These are phyloP conservation scores for Globisporangium megalacanthum DNA, from an alignment of 352 stramenopile genomes.

Conservation along the genomic window DNA sequence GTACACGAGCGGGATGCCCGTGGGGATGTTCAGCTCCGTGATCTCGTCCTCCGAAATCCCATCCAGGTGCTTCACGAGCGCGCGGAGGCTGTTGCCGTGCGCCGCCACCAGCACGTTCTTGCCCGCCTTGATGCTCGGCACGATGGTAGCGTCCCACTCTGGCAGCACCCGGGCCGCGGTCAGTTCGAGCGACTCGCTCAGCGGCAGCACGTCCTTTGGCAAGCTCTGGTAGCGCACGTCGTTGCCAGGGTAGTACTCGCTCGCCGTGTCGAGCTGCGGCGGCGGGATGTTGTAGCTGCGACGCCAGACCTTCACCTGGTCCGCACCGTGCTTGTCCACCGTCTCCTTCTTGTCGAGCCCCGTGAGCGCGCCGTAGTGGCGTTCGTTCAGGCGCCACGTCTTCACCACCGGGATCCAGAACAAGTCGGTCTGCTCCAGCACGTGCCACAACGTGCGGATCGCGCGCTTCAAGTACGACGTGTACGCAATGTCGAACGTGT, in stretches of 20 bases:
- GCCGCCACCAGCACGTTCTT: slow-evolving; percentile 97
- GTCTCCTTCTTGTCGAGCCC: slow-evolving; percentile 99
- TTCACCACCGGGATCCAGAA: slow-evolving; percentile 97
- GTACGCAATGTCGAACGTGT: slow-evolving; percentile 94
- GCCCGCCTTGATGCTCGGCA: slow-evolving; percentile 90
- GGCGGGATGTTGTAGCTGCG: slow-evolving; percentile 96
- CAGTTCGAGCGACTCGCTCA: slow-evolving; percentile 90
- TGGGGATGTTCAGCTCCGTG: slow-evolving; percentile 96
- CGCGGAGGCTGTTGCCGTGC: slow-evolving; percentile 97
- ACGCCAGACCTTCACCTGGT: slow-evolving; percentile 98
- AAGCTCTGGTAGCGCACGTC: slow-evolving; percentile 92
- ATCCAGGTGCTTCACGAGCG: slow-evolving; percentile 98
- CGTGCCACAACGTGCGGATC: slow-evolving; percentile 97
- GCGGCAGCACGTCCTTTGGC: slow-evolving; percentile 85
- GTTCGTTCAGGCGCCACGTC: slow-evolving; percentile 96
- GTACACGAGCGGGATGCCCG: slow-evolving; percentile 94
- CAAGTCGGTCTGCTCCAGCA: slow-evolving; percentile 94
- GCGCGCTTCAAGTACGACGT: slow-evolving; percentile 96
- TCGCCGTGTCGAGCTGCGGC: slow-evolving; percentile 84
- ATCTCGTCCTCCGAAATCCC: slow-evolving; percentile 96
- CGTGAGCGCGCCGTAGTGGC: slow-evolving; percentile 97
- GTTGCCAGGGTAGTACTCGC: slow-evolving; percentile 87
- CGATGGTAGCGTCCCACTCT: slow-evolving; percentile 95
- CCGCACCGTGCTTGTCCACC: slow-evolving; percentile 97
- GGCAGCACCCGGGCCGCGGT: slow-evolving; percentile 95